phyloP scores from a whole-genome alignment of 345 rosid genomes.

The Sisymbrium irio region DNA sequence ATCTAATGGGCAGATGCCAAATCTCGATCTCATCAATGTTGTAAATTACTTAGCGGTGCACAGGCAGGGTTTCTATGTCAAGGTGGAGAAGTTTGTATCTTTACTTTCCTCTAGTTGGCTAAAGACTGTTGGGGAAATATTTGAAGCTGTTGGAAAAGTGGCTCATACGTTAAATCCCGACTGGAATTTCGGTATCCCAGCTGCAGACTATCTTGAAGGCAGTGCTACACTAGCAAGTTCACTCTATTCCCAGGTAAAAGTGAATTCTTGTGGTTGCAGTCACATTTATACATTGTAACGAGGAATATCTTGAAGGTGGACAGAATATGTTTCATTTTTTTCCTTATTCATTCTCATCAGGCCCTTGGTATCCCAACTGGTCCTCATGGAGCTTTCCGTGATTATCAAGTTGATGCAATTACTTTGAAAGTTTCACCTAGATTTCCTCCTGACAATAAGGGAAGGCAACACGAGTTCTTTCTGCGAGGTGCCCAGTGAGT shows the following conservation, averaged over 20 bases:
- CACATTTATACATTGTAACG: constrained; percentile 2
- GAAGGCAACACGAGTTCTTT: constrained; percentile 62
- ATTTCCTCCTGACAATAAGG: constrained; percentile 44
- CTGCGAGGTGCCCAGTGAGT: constrained; percentile 72
- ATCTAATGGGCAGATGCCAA: constrained; percentile 98
- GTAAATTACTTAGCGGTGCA: constrained; percentile 87
- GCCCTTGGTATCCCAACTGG: constrained; percentile 95
- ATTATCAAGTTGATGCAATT: constrained; percentile 90
- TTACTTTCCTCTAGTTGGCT: constrained; percentile 61
- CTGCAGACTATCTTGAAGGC: constrained; percentile 79
- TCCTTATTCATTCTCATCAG: constrained; percentile 41
- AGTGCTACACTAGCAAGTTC: constrained; percentile 89
- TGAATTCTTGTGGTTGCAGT: neutral
- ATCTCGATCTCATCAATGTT: constrained; percentile 87
- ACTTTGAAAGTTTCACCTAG: constrained; percentile 80
- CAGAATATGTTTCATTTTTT: constrained; percentile 4
- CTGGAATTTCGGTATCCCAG: constrained; percentile 78
- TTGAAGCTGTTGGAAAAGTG: constrained; percentile 59
- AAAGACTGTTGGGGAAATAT: constrained; percentile 50
- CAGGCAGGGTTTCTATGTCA: constrained; percentile 78
- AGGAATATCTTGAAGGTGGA: neutral
- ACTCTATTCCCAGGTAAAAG: constrained; percentile 72
- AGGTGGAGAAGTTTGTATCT: constrained; percentile 61
- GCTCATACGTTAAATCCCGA: constrained; percentile 59
- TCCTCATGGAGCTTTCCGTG: constrained; percentile 95